Evolutionary conservation across 345 rosid species (phyloP), one percentile per base, ranked within the genome.

Genomic region (Eucalyptus viminalis): DNA sequence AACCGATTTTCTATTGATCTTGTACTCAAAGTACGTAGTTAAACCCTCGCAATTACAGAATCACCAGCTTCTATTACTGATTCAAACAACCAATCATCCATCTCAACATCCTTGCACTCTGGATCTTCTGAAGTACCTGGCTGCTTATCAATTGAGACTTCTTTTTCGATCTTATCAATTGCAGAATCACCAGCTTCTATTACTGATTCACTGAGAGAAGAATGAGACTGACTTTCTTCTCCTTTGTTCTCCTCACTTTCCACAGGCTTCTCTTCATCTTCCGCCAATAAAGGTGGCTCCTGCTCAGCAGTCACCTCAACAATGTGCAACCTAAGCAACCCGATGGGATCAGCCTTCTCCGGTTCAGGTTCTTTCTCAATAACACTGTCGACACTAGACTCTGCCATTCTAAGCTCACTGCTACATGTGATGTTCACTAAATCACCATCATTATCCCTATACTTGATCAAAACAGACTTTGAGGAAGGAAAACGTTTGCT

Each of bases 1-100:
- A 47, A 47, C 4, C 49, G 49, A 47, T 47, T 47, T 47, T 47
- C 12, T 47, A 47, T 47, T 11, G 12, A 47, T 47, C 4, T 10
- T 47, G 12, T 47, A 47, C 12, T 47, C 12, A 47, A 11, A 11
- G 12, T 47, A 47, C 13, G 1, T 47, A 47, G 4, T 11, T 47
- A 47, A 47, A 47, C 49, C 12, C 12, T 47, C 12, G 49, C 49
- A 11, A 47, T 47, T 47, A 47, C 43, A 43, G 43, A 43, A 43
- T 43, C 43, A 43, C 43, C 43, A 43, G 43, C 43, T 43, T 43
- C 43, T 43, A 43, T 43, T 43, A 43, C 43, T 43, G 43, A 43
- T 43, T 98, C 99, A 92, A 95, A 96, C 90, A 98, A 90, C 99
- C 98, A 98, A 92, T 98, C 99, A 91, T 98, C 99, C 95, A 97